Conservation (phyloP, 2,329 filamentous ascomycete species). For the Sarocladium strictum region DNA sequence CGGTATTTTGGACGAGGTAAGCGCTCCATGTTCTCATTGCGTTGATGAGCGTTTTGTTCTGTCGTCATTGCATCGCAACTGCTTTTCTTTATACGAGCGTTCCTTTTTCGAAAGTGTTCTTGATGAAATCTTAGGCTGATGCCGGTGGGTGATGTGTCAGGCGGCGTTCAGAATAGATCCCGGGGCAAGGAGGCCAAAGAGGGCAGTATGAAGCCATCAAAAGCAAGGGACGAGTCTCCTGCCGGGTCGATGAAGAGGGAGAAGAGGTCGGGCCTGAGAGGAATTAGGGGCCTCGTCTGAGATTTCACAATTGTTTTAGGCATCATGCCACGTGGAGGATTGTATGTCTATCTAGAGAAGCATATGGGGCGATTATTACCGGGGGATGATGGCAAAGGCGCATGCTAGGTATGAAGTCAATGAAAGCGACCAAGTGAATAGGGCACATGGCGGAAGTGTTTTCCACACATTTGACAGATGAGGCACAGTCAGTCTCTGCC, state of each 20-base stretch:
- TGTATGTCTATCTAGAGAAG: not conserved
- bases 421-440: no score
- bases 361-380: not conserved
- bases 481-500: no score
- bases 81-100: not conserved
- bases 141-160: constrained; percentile 19
- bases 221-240: constrained; percentile 33
- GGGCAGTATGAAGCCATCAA: constrained; percentile 35
- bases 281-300: constrained; percentile 32
- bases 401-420: no score
- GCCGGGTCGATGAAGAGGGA: constrained; percentile 28
- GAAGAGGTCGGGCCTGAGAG: constrained; percentile 30
- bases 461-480: no score
- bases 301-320: no score
- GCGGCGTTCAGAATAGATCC: constrained; percentile 40
- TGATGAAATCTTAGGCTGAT: not conserved
- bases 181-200: constrained; percentile 32
- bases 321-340: not conserved
- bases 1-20: constrained; percentile 42
- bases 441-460: no score
- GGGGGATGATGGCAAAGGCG: no score
- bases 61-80: not conserved
- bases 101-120: not conserved
- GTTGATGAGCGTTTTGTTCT: constrained; percentile 15
- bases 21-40: constrained; percentile 15